These are phyloP conservation scores for Malassezia dermatis DNA, from an alignment of 1,284 basidiomycete species.

Conservation along the genomic window DNA sequence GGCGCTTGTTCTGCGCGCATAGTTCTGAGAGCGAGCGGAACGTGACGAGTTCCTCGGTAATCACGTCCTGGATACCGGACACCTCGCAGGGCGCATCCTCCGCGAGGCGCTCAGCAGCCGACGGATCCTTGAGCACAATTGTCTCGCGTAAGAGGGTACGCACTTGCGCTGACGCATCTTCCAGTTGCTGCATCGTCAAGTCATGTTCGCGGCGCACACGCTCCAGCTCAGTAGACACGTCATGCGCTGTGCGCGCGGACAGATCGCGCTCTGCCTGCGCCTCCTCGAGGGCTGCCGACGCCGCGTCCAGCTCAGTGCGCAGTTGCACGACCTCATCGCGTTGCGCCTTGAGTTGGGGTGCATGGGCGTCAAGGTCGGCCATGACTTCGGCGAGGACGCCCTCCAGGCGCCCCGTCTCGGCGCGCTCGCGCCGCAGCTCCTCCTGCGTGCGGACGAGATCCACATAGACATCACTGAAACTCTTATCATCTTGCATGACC, in stretches of 20 bases:
- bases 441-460: conserved; percentile 75
- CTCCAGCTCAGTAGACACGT: conserved; percentile 54
- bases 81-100: conserved; percentile 48
- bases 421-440: conserved; percentile 62
- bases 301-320: conserved; percentile 27
- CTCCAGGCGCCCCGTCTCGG: conserved; percentile 32
- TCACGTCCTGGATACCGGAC: conserved; percentile 54
- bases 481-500: conserved; percentile 66
- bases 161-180: conserved; percentile 78
- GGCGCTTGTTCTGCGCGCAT: conserved; percentile 78
- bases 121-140: conserved; percentile 68
- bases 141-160: conserved; percentile 68
- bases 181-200: conserved; percentile 58
- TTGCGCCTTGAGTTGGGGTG: conserved; percentile 39
- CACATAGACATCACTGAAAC: conserved; percentile 80
- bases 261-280: conserved; percentile 28
- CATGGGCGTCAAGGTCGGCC: conserved; percentile 39
- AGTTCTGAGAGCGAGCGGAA: conserved; percentile 71
- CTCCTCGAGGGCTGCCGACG: conserved; percentile 22
- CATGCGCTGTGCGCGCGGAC: conserved; percentile 41
- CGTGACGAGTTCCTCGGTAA: conserved; percentile 77
- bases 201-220: conserved; percentile 57
- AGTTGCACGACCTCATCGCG: conserved; percentile 40
- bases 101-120: conserved; percentile 62
- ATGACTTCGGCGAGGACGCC: conserved; percentile 37